Conservation (phyloP, 371 early-diverging fungal genomes). For the Mucor plumbeus region DNA sequence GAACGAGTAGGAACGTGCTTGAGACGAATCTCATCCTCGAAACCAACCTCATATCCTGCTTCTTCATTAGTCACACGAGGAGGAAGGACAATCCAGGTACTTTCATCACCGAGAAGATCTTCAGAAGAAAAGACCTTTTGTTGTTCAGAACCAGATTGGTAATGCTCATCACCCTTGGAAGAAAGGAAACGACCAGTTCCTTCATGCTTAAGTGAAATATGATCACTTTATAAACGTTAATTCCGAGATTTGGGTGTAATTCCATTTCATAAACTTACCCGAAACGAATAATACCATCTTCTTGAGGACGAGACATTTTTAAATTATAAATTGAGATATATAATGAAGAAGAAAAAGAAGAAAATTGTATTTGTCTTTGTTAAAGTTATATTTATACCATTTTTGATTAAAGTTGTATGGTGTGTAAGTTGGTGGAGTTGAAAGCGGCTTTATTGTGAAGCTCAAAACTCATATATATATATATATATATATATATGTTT, state of each 20-base stretch:
- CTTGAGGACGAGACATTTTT: slow-evolving; percentile 10
- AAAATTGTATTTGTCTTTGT: background rate
- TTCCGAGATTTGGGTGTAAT: background rate
- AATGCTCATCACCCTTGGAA: slow-evolving; percentile 33
- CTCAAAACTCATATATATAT: no score
- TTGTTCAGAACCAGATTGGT: slow-evolving; percentile 59
- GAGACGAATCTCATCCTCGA: slow-evolving; percentile 59
- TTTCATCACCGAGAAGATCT: slow-evolving; percentile 41
- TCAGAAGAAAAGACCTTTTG: slow-evolving; percentile 53
- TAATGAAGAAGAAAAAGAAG: background rate
- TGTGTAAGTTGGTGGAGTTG: background rate
- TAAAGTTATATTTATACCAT: background rate
- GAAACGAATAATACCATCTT: slow-evolving; percentile 20
- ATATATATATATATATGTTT: no score
- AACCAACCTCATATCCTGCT: slow-evolving; percentile 55
- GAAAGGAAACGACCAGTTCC: slow-evolving; percentile 61
- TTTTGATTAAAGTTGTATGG: background rate
- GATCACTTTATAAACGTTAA: background rate
- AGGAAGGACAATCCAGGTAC: slow-evolving; percentile 63
- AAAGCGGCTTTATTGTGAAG: no score
- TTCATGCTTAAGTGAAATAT: slow-evolving; percentile 55
- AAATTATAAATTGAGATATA: background rate
- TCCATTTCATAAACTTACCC: slow-evolving; percentile 1
- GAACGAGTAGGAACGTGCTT: slow-evolving; percentile 55
- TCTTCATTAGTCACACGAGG: slow-evolving; percentile 38